Percentiles rank a stretch among this genome's conserved stretches.
Evolutionary conservation across 768 basidiomycete genomes (phyloP).

Genomic region (Lyophyllum semitale): DNA sequence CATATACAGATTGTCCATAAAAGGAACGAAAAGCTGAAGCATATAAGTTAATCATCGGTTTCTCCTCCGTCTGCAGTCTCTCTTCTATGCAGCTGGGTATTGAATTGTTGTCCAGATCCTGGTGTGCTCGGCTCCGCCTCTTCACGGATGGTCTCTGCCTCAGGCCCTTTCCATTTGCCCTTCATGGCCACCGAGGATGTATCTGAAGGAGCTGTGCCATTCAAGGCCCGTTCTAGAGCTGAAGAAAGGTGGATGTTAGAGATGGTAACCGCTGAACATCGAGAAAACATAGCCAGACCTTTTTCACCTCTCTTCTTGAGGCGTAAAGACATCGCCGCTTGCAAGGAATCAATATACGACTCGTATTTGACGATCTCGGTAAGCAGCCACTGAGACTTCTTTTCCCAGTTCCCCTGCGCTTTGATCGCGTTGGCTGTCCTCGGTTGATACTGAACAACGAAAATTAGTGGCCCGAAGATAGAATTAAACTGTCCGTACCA

Average conservation of each 20-base stretch:
- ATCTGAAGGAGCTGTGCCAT: conserved; percentile 30
- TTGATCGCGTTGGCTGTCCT: conserved; percentile 73
- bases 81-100: conserved; percentile 22
- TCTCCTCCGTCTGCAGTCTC: conserved; percentile 26
- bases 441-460: conserved; percentile 67
- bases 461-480: conserved; percentile 14
- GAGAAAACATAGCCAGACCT: conserved; percentile 28
- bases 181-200: conserved; percentile 21
- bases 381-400: conserved; percentile 84
- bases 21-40: conserved; percentile 1
- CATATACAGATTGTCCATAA: conserved; percentile 13
- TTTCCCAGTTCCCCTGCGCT: conserved; percentile 90
- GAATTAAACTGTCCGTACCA: conserved; percentile 54
- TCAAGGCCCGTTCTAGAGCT: conserved; percentile 37
- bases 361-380: conserved; percentile 96
- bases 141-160: conserved; percentile 34
- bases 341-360: conserved; percentile 90
- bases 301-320: conserved; percentile 92
- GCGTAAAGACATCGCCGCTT: conserved; percentile 79
- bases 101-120: conserved; percentile 25
- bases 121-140: conserved; percentile 33
- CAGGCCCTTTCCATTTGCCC: conserved; percentile 34
- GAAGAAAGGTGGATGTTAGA: conserved; percentile 2
- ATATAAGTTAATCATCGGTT: conserved; percentile 21
- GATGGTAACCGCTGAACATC: background rate